A percentile compares a stretch with the other conserved stretches of the same genome.
These are phyloP conservation scores for Scortechinia acanthostroma DNA, from an alignment of 2,329 filamentous ascomycete species.

Conservation along the genomic window DNA sequence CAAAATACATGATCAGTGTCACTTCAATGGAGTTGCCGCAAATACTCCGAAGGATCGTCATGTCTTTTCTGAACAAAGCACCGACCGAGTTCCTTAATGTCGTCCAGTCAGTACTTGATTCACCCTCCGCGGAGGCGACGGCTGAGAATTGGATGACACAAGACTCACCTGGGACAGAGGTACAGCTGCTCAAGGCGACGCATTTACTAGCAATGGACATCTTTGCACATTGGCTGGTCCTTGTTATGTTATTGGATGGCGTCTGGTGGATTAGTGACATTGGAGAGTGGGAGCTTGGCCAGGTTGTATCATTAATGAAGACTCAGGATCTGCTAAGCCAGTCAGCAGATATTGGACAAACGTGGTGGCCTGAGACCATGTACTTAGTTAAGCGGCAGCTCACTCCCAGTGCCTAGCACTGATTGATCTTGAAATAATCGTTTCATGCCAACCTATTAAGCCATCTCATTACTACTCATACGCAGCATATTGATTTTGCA, in stretches of 20 bases:
- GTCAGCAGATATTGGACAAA: conserved; percentile 6
- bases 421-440: background rate
- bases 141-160: background rate
- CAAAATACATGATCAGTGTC: conserved; percentile 21
- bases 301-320: conserved; percentile 11
- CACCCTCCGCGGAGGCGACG: conserved; percentile 5
- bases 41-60: conserved; percentile 23
- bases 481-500: too few relatives aligned
- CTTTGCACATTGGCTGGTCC: conserved; percentile 27
- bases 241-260: conserved; percentile 24
- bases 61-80: conserved; percentile 28
- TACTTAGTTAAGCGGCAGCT: conserved; percentile 8
- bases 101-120: conserved; percentile 19
- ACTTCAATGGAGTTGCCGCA: conserved; percentile 19
- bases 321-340: conserved; percentile 4
- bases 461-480: too few relatives aligned
- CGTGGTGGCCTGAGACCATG: conserved; percentile 28
- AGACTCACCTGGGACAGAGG: conserved; percentile 3
- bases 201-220: conserved; percentile 27
- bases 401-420: background rate
- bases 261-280: conserved; percentile 29
- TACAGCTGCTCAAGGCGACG: conserved; percentile 12
- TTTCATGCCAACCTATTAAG: too few relatives aligned
- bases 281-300: conserved; percentile 21
- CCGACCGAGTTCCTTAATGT: conserved; percentile 20